These are phyloP conservation scores for Sporisorium exsertum DNA, from an alignment of 1,284 basidiomycete genomes.

Conservation along the genomic window DNA sequence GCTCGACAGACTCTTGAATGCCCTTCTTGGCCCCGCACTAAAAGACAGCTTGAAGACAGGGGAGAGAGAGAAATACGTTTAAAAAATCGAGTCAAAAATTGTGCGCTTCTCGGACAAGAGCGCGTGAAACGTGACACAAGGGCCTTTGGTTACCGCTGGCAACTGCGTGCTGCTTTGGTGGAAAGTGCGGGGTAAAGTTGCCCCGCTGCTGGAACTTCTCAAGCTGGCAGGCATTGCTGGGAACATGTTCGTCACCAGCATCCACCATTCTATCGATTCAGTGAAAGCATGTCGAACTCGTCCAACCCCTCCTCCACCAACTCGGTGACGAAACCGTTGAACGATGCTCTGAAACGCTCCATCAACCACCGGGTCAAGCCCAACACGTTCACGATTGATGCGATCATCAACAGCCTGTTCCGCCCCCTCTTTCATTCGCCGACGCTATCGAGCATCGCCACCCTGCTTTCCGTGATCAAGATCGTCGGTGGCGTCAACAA, in stretches of 20 bases:
- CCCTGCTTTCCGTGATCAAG: conserved; percentile 45
- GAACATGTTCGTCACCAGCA: background rate
- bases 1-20: too few species aligned
- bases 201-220: background rate
- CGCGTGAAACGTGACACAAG: background rate
- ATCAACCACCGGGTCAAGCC: conserved; percentile 36
- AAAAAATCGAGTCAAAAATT: background rate
- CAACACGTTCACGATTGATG: conserved; percentile 31
- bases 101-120: background rate
- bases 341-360: conserved; percentile 28
- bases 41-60: too few species aligned
- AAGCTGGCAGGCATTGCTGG: too few species aligned
- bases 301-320: conserved; percentile 1
- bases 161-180: too few species aligned
- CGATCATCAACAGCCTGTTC: conserved; percentile 27
- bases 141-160: background rate
- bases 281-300: conserved; percentile 19
- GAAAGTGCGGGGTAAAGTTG: conserved; percentile 5
- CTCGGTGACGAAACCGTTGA: conserved; percentile 11
- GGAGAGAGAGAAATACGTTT: too few species aligned
- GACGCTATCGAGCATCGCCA: conserved; percentile 36
- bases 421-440: conserved; percentile 37
- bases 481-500: conserved; percentile 44
- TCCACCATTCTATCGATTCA: background rate
- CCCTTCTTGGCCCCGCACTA: too few species aligned